A percentile compares a stretch with the other conserved stretches of the same genome.
phyloP scores from a whole-genome alignment of 2,329 filamentous ascomycete genomes.

The Mollisiaceae sp. region DNA sequence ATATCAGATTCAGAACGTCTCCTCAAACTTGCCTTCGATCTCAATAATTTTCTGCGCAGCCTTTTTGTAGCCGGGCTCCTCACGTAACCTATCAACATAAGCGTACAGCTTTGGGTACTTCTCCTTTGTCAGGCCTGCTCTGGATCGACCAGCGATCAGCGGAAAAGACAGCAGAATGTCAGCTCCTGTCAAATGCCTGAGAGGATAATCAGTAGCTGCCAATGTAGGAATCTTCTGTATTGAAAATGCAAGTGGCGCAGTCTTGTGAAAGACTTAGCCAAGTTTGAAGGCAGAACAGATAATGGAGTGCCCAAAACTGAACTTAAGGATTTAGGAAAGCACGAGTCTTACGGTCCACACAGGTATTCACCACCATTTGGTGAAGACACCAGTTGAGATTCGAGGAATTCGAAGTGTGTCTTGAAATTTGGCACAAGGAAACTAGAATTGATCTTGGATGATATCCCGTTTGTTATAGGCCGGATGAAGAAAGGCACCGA shows the following conservation, averaged over 20 bases:
- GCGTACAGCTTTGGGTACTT: constrained; percentile 52
- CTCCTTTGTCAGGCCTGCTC: constrained; percentile 44
- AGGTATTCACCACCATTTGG: constrained; percentile 55
- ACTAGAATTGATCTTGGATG: constrained; percentile 48
- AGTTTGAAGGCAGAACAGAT: too few relatives aligned
- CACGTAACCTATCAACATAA: constrained; percentile 51
- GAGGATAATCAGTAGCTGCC: background rate
- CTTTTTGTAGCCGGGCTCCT: constrained; percentile 50
- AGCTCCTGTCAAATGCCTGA: constrained; percentile 50
- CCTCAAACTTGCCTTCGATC: constrained; percentile 42
- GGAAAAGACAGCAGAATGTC: constrained; percentile 59
- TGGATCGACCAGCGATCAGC: constrained; percentile 49
- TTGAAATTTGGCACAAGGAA: constrained; percentile 54
- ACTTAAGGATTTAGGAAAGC: background rate
- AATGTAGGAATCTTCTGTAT: background rate
- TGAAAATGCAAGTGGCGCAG: too few relatives aligned
- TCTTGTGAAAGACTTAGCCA: too few relatives aligned
- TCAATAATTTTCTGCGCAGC: constrained; percentile 56
- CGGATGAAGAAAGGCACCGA: constrained; percentile 72
- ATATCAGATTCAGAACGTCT: constrained; percentile 19
- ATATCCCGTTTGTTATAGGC: constrained; percentile 63
- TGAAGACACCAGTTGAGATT: constrained; percentile 52
- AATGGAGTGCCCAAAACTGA: too few relatives aligned
- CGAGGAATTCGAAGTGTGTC: constrained; percentile 55
- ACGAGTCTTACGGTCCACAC: constrained; percentile 46